These are phyloP conservation scores for Oropetium thomaeum DNA, from an alignment of 176 grass and related monocot species.

Conservation along the genomic window DNA sequence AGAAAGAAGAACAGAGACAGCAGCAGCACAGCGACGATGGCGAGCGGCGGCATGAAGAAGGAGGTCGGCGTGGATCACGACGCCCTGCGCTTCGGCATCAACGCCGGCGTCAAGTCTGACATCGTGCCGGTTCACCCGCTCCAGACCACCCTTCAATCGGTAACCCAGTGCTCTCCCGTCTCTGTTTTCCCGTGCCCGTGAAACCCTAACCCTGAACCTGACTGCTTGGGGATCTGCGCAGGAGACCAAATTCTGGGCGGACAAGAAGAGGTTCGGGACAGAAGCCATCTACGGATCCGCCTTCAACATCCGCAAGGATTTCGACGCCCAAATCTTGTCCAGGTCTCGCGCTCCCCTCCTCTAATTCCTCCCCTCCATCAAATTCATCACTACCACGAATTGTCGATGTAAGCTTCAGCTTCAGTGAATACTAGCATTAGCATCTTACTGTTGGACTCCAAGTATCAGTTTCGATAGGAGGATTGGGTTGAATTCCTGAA, in stretches of 20 bases:
- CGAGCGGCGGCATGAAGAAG: conserved; percentile 46
- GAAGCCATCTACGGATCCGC: conserved; percentile 70
- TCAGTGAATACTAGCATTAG: neutral
- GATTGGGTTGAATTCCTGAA: neutral
- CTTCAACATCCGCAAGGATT: conserved; percentile 69
- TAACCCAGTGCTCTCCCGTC: neutral
- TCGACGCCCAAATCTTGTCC: conserved; percentile 70
- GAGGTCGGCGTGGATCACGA: conserved; percentile 49
- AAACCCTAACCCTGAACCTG: conserved; percentile 34
- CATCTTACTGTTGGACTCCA: neutral
- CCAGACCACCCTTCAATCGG: conserved; percentile 44
- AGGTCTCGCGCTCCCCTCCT: conserved; percentile 20
- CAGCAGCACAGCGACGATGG: conserved; percentile 27
- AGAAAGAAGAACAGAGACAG: conserved; percentile 18
- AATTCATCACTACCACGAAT: neutral
- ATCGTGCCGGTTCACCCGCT: conserved; percentile 46
- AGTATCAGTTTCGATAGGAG: neutral
- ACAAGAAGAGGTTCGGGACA: conserved; percentile 50
- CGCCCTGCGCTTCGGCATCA: conserved; percentile 52
- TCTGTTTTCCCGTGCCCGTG: neutral
- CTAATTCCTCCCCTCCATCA: neutral
- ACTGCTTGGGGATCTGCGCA: neutral
- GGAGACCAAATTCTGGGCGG: conserved; percentile 53
- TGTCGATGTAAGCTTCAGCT: neutral
- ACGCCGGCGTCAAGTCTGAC: conserved; percentile 48